Percentiles rank a stretch among this genome's conserved stretches.
Evolutionary conservation across 257 asterid species (phyloP).

Genomic region (Petunia secreta): DNA sequence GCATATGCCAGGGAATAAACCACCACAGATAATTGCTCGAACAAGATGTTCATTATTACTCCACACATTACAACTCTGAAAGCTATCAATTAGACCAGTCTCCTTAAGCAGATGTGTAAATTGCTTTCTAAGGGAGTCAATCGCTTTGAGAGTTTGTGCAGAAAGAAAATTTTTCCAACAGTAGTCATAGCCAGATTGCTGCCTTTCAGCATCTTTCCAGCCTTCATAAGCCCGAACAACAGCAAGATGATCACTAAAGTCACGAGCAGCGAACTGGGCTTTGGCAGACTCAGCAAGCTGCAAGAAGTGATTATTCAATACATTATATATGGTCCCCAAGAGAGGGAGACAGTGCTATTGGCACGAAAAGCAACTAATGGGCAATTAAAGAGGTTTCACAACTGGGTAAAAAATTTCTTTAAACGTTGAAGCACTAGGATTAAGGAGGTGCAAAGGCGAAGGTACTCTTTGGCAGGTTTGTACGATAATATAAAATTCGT

Average conservation of each 20-base stretch:
- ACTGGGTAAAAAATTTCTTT: neutral
- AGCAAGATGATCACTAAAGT: slow-evolving; percentile 88
- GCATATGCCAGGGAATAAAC: slow-evolving; percentile 93
- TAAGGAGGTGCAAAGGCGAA: neutral
- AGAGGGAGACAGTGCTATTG: neutral
- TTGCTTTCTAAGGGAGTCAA: slow-evolving; percentile 87
- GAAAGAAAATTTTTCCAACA: slow-evolving; percentile 95
- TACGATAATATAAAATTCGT: neutral
- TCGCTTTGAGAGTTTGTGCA: slow-evolving; percentile 84
- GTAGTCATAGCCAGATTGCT: slow-evolving; percentile 73
- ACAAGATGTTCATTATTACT: slow-evolving; percentile 76
- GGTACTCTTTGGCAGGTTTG: neutral
- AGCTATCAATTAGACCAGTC: slow-evolving; percentile 60
- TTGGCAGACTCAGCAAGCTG: slow-evolving; percentile 97
- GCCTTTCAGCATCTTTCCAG: slow-evolving; percentile 86
- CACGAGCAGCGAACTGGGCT: slow-evolving; percentile 86
- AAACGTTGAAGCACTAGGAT: slow-evolving; percentile 17
- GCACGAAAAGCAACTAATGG: neutral
- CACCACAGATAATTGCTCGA: slow-evolving; percentile 83
- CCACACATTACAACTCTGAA: slow-evolving; percentile 71
- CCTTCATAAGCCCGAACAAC: slow-evolving; percentile 87
- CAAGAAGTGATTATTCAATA: slow-evolving; percentile 36
- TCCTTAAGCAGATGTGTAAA: slow-evolving; percentile 78
- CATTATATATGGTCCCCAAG: slow-evolving; percentile 21
- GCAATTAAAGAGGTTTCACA: neutral